phyloP scores from a whole-genome alignment of 2,329 filamentous ascomycete genomes.

The Seiridium cupressi region DNA sequence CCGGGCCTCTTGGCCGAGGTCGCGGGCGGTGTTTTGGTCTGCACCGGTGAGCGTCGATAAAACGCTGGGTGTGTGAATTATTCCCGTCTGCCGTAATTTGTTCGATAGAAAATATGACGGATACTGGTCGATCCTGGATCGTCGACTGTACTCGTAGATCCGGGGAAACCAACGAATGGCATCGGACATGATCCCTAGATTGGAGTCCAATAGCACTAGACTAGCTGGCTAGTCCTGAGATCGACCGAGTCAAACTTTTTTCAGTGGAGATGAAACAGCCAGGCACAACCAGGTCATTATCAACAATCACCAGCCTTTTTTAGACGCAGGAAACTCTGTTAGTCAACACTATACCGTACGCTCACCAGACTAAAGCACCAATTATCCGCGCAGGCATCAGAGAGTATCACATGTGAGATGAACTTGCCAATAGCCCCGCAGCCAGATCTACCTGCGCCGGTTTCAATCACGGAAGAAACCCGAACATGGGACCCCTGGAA shows the following conservation, averaged over 20 bases:
- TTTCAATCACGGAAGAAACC: no score
- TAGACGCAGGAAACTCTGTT: not conserved
- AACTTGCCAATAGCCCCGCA: no score
- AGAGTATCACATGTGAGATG: no score
- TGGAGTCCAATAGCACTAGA: not conserved
- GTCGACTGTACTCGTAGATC: not conserved
- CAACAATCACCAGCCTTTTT: no score
- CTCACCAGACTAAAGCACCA: no score
- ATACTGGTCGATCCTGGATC: conserved; percentile 3
- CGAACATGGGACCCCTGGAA: no score
- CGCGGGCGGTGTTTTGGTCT: no score
- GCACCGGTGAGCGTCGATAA: no score
- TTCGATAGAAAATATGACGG: not conserved
- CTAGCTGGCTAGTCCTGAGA: not conserved
- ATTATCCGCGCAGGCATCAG: no score
- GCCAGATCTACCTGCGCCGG: no score
- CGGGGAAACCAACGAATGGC: conserved; percentile 1
- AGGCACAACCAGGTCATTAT: not conserved
- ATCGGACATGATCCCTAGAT: not conserved
- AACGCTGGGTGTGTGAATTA: no score
- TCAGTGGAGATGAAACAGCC: not conserved
- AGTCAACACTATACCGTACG: not conserved
- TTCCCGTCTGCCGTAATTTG: not conserved
- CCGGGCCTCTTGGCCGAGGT: no score
- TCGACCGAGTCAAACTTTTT: not conserved